Evolutionary conservation across 306 rosid genomes (phyloP), one percentile per base, ranked within the genome.

Genomic region (Castanea mollissima): DNA sequence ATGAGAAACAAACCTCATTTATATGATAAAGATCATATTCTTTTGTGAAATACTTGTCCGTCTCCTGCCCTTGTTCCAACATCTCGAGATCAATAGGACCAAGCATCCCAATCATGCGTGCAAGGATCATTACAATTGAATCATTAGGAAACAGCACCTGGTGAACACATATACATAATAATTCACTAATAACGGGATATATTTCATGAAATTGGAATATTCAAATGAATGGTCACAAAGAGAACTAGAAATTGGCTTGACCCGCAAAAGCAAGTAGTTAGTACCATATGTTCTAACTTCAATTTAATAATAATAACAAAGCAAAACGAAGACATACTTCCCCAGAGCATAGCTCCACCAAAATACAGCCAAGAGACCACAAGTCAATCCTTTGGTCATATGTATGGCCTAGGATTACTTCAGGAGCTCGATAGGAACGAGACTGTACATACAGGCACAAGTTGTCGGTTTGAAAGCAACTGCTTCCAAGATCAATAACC

Each of bases 321-420:
- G 67, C 74, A 0, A 80, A 74, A 79, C 18, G 63, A 84, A 71
- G 64, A 82, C 94, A 57, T 91, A 96, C 99, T 84, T 93, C 98
- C 35, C 99, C 99, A 0, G 96, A 93, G 88, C 89, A 93, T 83
- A 96, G 86, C 90, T 96, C 99, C 6, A 97, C 99, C 87, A 96
- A 87, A 81, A 96, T 90, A 69, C 99, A 96, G 79, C 99, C 99
- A 5, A 96, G 96, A 31, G 99, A 96, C 99, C 99, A 96, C 79
- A 96, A 83, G 79, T 96, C 99, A 70, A 96, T 96, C 87, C 88
- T 96, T 59, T 93, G 92, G 44, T 96, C 90, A 78, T 96, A 96
- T 19, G 93, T 90, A 80, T 93, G 96, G 83, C 99, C 99, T 49
- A 96, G 90, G 71, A 96, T 96, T 81, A 96, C 98, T 89, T 96